Conservation (phyloP, 192 early-diverging fungal species). For the Helicostylum pulchrum region DNA sequence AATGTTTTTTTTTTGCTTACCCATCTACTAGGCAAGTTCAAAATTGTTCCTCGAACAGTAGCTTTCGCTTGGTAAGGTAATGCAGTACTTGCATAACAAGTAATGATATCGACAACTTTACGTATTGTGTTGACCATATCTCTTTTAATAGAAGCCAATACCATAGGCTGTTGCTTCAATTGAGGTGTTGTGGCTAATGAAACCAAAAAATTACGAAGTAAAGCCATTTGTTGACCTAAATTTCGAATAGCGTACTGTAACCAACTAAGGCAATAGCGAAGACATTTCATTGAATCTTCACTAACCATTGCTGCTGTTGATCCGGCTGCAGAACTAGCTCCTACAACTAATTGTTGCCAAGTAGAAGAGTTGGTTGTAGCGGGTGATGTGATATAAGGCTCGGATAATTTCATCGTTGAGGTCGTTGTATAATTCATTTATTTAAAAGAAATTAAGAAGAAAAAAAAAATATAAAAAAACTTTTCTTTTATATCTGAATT, state of each 20-base stretch:
- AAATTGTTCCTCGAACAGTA: constrained; percentile 75
- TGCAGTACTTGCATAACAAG: constrained; percentile 76
- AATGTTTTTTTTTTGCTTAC: constrained; percentile 18
- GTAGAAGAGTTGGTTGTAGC: background rate
- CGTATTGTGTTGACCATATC: constrained; percentile 81
- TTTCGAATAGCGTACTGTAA: constrained; percentile 77
- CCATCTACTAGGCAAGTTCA: constrained; percentile 77
- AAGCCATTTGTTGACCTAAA: constrained; percentile 59
- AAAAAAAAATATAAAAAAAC: too few relatives aligned
- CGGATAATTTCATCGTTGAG: too few relatives aligned
- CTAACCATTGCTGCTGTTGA: constrained; percentile 72
- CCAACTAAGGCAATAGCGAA: constrained; percentile 87
- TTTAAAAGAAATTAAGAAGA: too few relatives aligned
- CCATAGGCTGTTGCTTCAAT: constrained; percentile 15
- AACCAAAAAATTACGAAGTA: constrained; percentile 57
- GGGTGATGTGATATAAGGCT: background rate
- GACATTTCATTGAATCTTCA: constrained; percentile 81
- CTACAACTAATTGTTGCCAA: constrained; percentile 62
- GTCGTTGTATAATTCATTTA: too few relatives aligned
- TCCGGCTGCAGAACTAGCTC: constrained; percentile 53
- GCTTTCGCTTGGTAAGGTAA: constrained; percentile 76
- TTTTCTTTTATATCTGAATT: too few relatives aligned
- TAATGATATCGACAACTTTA: constrained; percentile 80
- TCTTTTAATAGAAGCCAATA: constrained; percentile 42
- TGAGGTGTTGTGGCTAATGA: constrained; percentile 29